Base-by-base conservation (phyloP, 805 yeast species). In the Suhomyces tanzawaensis region DNA sequence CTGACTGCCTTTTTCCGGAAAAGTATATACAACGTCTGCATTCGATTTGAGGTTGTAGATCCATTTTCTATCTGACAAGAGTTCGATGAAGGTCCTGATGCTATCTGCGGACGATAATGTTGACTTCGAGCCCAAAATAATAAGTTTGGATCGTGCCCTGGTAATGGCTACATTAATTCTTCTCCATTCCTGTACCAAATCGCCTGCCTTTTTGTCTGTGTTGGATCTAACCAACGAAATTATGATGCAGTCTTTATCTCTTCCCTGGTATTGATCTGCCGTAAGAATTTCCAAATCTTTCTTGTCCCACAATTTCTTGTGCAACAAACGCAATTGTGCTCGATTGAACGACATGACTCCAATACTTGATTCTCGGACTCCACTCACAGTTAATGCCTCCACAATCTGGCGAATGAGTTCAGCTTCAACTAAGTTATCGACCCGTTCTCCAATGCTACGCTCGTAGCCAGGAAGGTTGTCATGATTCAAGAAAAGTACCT, bases 101-200 rank as follows among this genome's bases (percentile, higher is more conserved):
- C 80, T 73, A 3, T 66, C 69, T 28, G 74, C 72, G 18, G 64
- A 66, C 19, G 65, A 58, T 46, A 88, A 62, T 0, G 95, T 85
- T 7, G 66, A 63, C 38, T 70, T 71, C 1, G 96, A 86, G 0
- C 99, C 99, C 25, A 93, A 64, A 13, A 93, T 77, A 12, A 93
- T 75, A 29, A 95, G 71, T 59, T 93, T 93, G 15, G 84, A 74
- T 55, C 78, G 81, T 0, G 99, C 91, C 45, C 99, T 71, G 0
- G 98, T 93, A 56, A 93, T 82, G 0, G 97, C 95, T 24, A 93
- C 99, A 60, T 93, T 93, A 32, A 93, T 76, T 42, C 99, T 74
- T 45, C 97, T 71, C 90, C 96, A 83, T 51, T 93, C 98, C 44
- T 75, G 78, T 29, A 93, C 64, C 30, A 93, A 67, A 19, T 85